Percentiles rank a stretch among this genome's conserved stretches.
Conservation (phyloP, 225 moss, liverwort and hornwort genomes). For the Straminergon stramineum region DNA sequence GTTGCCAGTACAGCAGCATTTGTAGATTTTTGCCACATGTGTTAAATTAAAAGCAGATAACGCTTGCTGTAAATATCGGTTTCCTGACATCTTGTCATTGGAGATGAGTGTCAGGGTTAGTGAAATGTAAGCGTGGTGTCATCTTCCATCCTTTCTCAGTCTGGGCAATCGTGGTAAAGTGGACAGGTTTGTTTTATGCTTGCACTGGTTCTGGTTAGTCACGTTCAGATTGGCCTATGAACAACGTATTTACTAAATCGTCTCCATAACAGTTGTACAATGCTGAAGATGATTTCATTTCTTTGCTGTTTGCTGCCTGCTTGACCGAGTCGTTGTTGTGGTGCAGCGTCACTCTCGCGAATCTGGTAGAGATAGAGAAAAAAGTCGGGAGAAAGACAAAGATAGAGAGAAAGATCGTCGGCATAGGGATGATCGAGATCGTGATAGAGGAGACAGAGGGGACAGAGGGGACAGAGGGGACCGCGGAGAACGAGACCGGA, state of each 20-base stretch:
- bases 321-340: slow-evolving; percentile 15
- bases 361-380: slow-evolving; percentile 76
- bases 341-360: slow-evolving; percentile 87
- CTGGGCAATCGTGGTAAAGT: slow-evolving; percentile 37
- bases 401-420: slow-evolving; percentile 74
- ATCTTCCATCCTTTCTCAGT: slow-evolving; percentile 41
- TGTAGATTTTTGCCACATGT: slow-evolving; percentile 19
- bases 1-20: slow-evolving; percentile 13
- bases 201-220: slow-evolving; percentile 31
- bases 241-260: slow-evolving; percentile 7
- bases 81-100: slow-evolving; percentile 45
- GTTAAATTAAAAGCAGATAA: slow-evolving; percentile 16
- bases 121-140: slow-evolving; percentile 43
- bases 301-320: neutral
- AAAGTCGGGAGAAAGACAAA: slow-evolving; percentile 74
- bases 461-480: slow-evolving; percentile 37
- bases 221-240: slow-evolving; percentile 20
- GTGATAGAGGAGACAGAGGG: slow-evolving; percentile 46
- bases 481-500: slow-evolving; percentile 41
- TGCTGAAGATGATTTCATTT: neutral
- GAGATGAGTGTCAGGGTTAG: slow-evolving; percentile 53
- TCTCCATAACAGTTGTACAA: neutral
- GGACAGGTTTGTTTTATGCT: slow-evolving; percentile 45
- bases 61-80: slow-evolving; percentile 21
- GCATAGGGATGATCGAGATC: slow-evolving; percentile 72